These are phyloP conservation scores for Phaeosphaeria sp. DNA, from an alignment of 2,329 filamentous ascomycete species.

Conservation along the genomic window DNA sequence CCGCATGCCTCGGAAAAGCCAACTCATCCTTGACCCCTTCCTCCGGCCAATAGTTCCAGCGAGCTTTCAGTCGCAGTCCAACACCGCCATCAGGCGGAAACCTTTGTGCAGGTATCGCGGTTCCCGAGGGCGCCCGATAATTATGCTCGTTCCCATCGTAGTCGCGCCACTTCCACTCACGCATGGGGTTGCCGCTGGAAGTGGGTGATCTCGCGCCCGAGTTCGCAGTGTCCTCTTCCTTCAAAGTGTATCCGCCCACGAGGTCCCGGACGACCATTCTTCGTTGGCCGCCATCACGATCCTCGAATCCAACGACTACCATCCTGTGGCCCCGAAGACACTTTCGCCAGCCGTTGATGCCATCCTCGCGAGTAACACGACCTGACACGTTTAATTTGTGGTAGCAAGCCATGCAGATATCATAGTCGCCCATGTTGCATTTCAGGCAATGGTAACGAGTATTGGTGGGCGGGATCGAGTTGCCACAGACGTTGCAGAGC, in stretches of 20 bases:
- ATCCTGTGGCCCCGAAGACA: constrained; percentile 85
- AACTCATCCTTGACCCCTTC: constrained; percentile 74
- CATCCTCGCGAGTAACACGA: constrained; percentile 76
- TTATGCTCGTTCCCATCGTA: constrained; percentile 38
- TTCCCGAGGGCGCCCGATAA: constrained; percentile 12
- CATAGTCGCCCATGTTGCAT: constrained; percentile 83
- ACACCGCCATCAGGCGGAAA: constrained; percentile 81
- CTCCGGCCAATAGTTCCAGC: constrained; percentile 81
- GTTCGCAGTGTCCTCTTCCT: constrained; percentile 59
- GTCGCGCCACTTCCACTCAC: constrained; percentile 46
- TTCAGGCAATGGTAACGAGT: constrained; percentile 80
- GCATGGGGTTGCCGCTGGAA: constrained; percentile 4
- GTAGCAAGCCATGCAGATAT: constrained; percentile 84
- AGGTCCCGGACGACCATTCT: constrained; percentile 74
- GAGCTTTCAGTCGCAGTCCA: constrained; percentile 68
- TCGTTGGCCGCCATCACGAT: constrained; percentile 70
- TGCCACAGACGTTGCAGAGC: constrained; percentile 79
- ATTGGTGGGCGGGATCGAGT: constrained; percentile 72
- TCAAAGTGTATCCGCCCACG: constrained; percentile 77
- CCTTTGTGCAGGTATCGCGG: constrained; percentile 6
- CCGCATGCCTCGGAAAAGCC: constrained; percentile 81
- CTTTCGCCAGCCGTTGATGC: constrained; percentile 80
- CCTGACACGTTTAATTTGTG: constrained; percentile 66
- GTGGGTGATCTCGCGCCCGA: constrained; percentile 10
- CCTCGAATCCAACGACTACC: constrained; percentile 78